Conservation (phyloP, 192 early-diverging fungal species). For the Backusella luteola region DNA sequence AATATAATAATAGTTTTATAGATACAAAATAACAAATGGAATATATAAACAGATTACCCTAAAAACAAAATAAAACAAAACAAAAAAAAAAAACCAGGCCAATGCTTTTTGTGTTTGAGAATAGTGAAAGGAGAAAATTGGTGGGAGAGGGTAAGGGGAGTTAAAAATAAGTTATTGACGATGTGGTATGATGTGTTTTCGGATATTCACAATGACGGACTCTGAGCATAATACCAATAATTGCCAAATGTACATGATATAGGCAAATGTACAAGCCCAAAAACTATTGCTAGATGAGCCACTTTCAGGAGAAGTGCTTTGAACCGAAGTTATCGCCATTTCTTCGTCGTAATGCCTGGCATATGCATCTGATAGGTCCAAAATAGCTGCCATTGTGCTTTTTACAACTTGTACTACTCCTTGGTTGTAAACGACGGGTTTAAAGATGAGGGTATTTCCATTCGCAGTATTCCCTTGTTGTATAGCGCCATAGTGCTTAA, state of each 20-base stretch:
- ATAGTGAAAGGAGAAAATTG: background rate
- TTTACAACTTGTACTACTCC: background rate
- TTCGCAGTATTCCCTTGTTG: background rate
- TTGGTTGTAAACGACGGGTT: background rate
- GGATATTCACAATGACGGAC: background rate
- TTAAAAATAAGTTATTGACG: background rate
- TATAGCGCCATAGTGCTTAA: background rate
- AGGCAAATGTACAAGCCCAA: background rate
- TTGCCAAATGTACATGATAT: background rate
- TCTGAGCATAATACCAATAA: background rate
- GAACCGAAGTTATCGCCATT: background rate
- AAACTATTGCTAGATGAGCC: background rate
- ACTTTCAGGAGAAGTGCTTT: background rate
- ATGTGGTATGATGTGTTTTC: conserved; percentile 1
- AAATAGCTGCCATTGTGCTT: background rate
- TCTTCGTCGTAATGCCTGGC: background rate
- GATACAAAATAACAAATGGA: background rate
- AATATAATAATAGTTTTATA: background rate
- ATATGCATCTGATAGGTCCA: background rate
- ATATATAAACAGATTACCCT: background rate
- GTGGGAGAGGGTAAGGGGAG: background rate
- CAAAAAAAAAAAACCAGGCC: too few species aligned
- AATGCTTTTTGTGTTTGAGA: background rate
- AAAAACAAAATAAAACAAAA: background rate
- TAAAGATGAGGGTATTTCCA: background rate